These are phyloP conservation scores for Fusarium sp. DNA, from an alignment of 2,329 filamentous ascomycete species.

Conservation along the genomic window DNA sequence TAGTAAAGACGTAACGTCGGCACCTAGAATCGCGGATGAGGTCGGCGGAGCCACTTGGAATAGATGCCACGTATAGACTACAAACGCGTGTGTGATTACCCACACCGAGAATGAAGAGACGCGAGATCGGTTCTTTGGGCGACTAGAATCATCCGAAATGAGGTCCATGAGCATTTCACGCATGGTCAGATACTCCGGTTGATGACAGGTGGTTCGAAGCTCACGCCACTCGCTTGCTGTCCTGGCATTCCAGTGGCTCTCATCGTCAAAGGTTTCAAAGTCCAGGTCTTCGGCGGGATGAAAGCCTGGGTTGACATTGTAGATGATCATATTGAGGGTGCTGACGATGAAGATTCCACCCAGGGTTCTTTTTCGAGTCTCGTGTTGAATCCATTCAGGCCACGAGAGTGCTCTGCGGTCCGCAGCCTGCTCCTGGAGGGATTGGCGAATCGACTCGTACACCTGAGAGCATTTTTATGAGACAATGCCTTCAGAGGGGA, in stretches of 20 bases:
- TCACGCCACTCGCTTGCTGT: constrained; percentile 23
- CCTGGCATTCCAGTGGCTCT: constrained; percentile 17
- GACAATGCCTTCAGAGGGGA: too few relatives aligned
- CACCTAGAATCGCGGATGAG: background rate
- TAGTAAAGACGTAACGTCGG: background rate
- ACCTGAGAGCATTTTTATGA: too few relatives aligned
- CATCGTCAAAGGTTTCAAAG: constrained; percentile 17
- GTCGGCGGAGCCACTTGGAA: constrained; percentile 8
- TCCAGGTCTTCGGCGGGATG: constrained; percentile 23
- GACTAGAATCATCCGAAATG: background rate
- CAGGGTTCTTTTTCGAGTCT: constrained; percentile 24
- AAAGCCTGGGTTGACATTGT: constrained; percentile 26
- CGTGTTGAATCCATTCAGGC: constrained; percentile 16
- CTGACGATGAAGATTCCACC: constrained; percentile 14
- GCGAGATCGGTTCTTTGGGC: background rate
- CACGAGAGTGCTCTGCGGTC: background rate
- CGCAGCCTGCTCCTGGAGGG: too few relatives aligned
- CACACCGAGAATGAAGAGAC: constrained; percentile 13
- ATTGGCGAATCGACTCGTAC: too few relatives aligned
- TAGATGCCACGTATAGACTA: constrained; percentile 25
- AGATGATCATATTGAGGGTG: constrained; percentile 23
- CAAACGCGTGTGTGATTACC: constrained; percentile 20
- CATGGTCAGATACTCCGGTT: background rate
- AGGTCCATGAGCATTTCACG: constrained; percentile 14
- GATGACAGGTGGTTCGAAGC: background rate